phyloP scores from a whole-genome alignment of 208 protist species.

The Crithidia thermophila region DNA sequence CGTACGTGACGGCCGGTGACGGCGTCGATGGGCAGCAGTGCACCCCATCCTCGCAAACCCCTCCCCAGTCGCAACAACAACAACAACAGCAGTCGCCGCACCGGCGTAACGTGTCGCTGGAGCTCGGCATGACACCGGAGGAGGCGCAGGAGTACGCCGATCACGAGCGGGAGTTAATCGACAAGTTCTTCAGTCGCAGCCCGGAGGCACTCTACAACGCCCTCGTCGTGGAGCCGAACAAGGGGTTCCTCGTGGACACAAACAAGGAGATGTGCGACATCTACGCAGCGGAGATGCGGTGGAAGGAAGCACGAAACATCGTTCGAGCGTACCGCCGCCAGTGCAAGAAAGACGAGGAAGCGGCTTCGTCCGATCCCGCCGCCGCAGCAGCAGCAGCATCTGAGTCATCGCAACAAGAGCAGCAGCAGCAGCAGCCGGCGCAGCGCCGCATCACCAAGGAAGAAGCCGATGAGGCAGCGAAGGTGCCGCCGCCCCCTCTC shows the following conservation, averaged over 20 bases:
- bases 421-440: not conserved
- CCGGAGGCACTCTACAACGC: conserved; percentile 37
- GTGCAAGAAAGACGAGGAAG: conserved; percentile 15
- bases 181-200: conserved; percentile 35
- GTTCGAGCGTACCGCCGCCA: conserved; percentile 37
- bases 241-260: conserved; percentile 48
- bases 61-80: no score
- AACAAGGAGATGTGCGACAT: conserved; percentile 58
- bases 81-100: not conserved
- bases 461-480: conserved; percentile 24
- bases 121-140: not conserved
- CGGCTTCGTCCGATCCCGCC: no score
- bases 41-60: not conserved
- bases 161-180: conserved; percentile 22
- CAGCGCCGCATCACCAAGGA: conserved; percentile 22
- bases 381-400: not conserved
- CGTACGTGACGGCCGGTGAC: not conserved
- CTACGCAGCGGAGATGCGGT: conserved; percentile 46
- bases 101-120: not conserved
- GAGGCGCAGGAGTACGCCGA: conserved; percentile 7
- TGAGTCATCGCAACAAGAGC: not conserved
- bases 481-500: conserved; percentile 31
- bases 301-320: conserved; percentile 37
- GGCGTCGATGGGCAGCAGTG: not conserved
- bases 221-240: conserved; percentile 36